Evolutionary conservation across 352 stramenopile genomes (phyloP).

Genomic region (Pythium phragmitis): DNA sequence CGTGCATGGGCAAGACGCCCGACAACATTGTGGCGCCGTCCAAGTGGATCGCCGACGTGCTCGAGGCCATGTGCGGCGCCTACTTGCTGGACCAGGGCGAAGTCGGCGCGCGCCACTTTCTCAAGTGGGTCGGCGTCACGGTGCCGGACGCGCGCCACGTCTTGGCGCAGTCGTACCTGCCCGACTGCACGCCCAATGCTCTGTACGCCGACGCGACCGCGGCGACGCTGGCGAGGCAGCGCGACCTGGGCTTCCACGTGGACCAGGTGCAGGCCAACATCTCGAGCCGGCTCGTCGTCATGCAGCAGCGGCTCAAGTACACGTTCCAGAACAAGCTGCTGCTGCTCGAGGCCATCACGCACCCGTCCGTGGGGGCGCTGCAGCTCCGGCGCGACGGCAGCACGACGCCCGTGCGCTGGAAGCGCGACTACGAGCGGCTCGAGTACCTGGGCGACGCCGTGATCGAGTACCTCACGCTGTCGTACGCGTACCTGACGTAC

Average conservation of each 20-base stretch:
- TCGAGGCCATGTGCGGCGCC: slow-evolving; percentile 80
- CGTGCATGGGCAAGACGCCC: slow-evolving; percentile 83
- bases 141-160: slow-evolving; percentile 44
- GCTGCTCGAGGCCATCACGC: slow-evolving; percentile 75
- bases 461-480: slow-evolving; percentile 88
- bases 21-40: slow-evolving; percentile 65
- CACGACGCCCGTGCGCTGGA: slow-evolving; percentile 49
- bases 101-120: slow-evolving; percentile 67
- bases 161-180: slow-evolving; percentile 59
- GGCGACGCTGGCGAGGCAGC: slow-evolving; percentile 10
- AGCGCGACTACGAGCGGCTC: slow-evolving; percentile 86
- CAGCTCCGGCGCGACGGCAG: slow-evolving; percentile 47
- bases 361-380: slow-evolving; percentile 69
- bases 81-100: slow-evolving; percentile 76
- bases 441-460: slow-evolving; percentile 89
- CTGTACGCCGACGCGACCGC: slow-evolving; percentile 33
- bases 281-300: slow-evolving; percentile 41
- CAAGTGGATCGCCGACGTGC: slow-evolving; percentile 86
- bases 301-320: slow-evolving; percentile 83
- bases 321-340: slow-evolving; percentile 77
- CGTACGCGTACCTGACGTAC: slow-evolving; percentile 75
- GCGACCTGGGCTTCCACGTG: slow-evolving; percentile 55
- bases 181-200: slow-evolving; percentile 66
- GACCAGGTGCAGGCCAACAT: slow-evolving; percentile 52
- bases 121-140: slow-evolving; percentile 74